Evolutionary conservation across 805 yeast species (phyloP), one percentile per base, ranked within the genome.

Genomic region (Ogataea ramenticola): DNA sequence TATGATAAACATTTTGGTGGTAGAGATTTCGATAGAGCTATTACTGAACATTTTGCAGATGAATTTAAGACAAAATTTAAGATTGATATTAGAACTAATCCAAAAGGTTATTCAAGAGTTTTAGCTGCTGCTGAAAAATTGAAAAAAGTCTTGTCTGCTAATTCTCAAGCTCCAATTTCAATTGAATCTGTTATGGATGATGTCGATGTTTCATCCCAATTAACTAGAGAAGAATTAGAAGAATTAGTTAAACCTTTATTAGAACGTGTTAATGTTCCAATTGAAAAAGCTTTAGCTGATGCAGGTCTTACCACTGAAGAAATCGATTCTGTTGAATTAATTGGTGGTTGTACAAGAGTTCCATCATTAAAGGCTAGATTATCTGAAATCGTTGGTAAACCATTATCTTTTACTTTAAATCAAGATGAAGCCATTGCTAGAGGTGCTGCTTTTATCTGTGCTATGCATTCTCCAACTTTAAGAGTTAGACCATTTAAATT

Each of bases 371-470:
- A 93, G 78, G 77, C 82, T 56, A 83, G 78, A 62, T 76, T 93
- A 56, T 56, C 84, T 56, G 86, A 82, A 62, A 74, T 86, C 53
- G 88, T 93, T 65, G 86, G 86, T 66, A 86, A 86, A 72, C 82
- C 73, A 58, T 75, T 93, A 64, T 86, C 96, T 35, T 85, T 86
- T 75, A 95, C 98, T 56, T 80, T 95, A 71, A 93, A 93, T 79
- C 97, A 90, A 74, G 99, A 93, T 65, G 99, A 93, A 77, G 96
- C 99, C 51, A 85, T 91, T 65, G 98, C 99, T 45, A 87, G 91
- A 70, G 99, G 99, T 75, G 95, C 96, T 59, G 96, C 99, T 40
- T 93, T 93, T 71, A 86, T 93, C 61, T 93, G 99, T 70, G 99
- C 99, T 55, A 86, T 89, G 73, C 98, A 90, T 77, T 91, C 98